Conservation (phyloP, 345 rosid genomes). For the Salix arbutifolia region DNA sequence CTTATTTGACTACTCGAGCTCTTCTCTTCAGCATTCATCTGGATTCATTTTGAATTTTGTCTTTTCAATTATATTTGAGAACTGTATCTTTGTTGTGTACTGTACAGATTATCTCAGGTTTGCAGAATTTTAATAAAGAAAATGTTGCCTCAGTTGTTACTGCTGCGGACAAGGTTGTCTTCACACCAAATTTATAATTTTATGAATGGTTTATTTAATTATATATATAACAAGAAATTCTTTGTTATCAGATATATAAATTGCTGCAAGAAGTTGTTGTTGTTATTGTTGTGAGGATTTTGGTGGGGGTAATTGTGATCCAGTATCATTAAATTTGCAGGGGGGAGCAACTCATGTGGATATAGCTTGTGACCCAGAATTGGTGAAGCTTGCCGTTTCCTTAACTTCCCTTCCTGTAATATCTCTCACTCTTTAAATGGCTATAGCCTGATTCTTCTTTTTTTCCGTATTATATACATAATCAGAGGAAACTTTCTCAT, state of each 20-base stretch:
- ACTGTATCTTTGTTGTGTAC: neutral
- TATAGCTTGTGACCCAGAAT: constrained; percentile 60
- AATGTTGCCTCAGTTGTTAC: constrained; percentile 55
- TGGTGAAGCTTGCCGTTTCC: constrained; percentile 51
- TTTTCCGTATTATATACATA: too few species aligned
- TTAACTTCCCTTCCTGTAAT: constrained; percentile 62
- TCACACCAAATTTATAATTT: too few species aligned
- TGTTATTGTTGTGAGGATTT: neutral
- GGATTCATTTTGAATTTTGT: too few species aligned
- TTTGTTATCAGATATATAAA: too few species aligned
- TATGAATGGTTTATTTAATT: too few species aligned
- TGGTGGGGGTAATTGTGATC: neutral
- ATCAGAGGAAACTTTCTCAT: too few species aligned
- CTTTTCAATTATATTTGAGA: neutral
- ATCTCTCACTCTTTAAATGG: neutral
- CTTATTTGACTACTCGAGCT: too few species aligned
- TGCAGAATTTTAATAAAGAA: constrained; percentile 47
- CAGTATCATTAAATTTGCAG: constrained; percentile 18
- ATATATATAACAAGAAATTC: too few species aligned
- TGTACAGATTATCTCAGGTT: constrained; percentile 50
- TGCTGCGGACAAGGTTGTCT: constrained; percentile 57
- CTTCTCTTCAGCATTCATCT: too few species aligned
- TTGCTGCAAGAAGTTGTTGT: too few species aligned
- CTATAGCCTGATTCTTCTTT: too few species aligned
- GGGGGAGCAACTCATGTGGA: constrained; percentile 74